These are phyloP conservation scores for Pseudognaphalium luteoalbum DNA, from an alignment of 129 eudicot genomes.

Conservation along the genomic window DNA sequence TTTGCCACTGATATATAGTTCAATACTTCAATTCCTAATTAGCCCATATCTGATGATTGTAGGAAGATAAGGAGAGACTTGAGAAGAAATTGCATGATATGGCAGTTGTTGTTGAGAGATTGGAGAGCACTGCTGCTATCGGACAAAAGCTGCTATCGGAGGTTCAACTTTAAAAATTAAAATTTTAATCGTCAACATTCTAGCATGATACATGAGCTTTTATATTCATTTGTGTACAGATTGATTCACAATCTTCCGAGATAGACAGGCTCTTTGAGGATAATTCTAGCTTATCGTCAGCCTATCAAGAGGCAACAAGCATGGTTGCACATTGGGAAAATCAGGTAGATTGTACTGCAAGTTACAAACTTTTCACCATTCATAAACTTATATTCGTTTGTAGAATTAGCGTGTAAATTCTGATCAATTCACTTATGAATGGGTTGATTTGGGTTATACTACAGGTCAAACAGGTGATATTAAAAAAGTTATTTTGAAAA, in stretches of 20 bases:
- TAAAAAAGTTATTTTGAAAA: not conserved
- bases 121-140: too few relatives aligned
- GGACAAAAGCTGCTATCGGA: too few relatives aligned
- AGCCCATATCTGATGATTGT: conserved; percentile 24
- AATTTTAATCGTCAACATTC: conserved; percentile 7
- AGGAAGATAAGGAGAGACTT: conserved; percentile 90
- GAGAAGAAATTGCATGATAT: conserved; percentile 89
- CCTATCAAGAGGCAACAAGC: conserved; percentile 78
- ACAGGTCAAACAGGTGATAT: not conserved
- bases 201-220: conserved; percentile 1
- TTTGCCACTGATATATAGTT: not conserved
- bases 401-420: not conserved
- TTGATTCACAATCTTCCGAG: conserved; percentile 96
- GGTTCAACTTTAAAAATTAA: conserved; percentile 42
- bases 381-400: not conserved
- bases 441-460: conserved; percentile 8
- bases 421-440: not conserved
- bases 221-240: conserved; percentile 41
- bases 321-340: conserved; percentile 76
- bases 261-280: conserved; percentile 96
- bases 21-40: not conserved
- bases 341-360: conserved; percentile 50
- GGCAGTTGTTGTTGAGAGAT: conserved; percentile 86
- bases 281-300: conserved; percentile 73
- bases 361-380: not conserved